A percentile compares a stretch with the other conserved stretches of the same genome.
phyloP scores from a whole-genome alignment of 2,329 filamentous ascomycete species.

The Colletotrichum sansevieriae region DNA sequence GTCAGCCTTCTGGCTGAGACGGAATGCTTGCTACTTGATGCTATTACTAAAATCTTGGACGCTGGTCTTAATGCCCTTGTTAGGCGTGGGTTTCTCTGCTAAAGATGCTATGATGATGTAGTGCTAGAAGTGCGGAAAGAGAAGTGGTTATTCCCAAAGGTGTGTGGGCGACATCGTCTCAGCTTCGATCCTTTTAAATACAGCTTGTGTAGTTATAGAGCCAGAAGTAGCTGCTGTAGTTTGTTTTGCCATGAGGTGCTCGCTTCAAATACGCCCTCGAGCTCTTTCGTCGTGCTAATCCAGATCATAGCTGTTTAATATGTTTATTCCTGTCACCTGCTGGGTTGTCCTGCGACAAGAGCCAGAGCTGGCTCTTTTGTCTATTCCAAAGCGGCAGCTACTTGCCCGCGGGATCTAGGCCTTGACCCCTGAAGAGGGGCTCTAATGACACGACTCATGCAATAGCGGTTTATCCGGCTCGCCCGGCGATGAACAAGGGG shows the following conservation, averaged over 20 bases:
- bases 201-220: neutral
- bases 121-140: neutral
- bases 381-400: neutral
- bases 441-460: neutral
- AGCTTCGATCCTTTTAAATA: neutral
- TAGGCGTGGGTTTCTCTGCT: neutral
- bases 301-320: neutral
- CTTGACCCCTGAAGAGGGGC: neutral
- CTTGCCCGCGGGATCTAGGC: neutral
- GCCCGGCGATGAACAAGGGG: neutral
- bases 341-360: neutral
- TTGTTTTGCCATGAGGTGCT: neutral
- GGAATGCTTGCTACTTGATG: neutral
- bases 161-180: neutral
- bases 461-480: neutral
- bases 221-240: neutral
- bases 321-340: neutral
- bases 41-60: neutral
- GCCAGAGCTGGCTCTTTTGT: neutral
- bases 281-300: neutral
- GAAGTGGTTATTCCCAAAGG: neutral
- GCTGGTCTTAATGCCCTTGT: neutral
- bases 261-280: neutral
- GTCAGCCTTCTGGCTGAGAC: neutral
- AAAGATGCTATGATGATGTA: neutral